Percentiles rank a stretch among this genome's conserved stretches.
These are phyloP conservation scores for Phalaenopsis hybrid DNA, from an alignment of 116 monocot species.

Conservation along the genomic window DNA sequence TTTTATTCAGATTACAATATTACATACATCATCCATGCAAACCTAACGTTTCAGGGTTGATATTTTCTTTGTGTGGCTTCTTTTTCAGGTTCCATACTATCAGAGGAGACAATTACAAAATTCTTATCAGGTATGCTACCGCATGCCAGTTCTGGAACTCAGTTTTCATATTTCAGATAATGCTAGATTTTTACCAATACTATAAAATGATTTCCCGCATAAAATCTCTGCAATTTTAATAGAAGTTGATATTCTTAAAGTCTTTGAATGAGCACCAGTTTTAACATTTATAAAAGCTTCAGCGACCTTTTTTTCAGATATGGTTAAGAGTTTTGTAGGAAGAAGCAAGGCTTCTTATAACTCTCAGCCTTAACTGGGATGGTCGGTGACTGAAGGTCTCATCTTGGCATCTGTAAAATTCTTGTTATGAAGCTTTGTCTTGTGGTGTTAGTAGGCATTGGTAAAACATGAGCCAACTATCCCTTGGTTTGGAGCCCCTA, in stretches of 20 bases:
- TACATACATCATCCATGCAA: background rate
- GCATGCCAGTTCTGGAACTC: background rate
- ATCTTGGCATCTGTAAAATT: background rate
- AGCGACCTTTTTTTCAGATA: background rate
- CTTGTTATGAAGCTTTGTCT: background rate
- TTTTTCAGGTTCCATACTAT: constrained; percentile 49
- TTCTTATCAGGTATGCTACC: constrained; percentile 55
- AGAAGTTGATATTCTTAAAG: background rate
- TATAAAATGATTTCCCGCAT: background rate
- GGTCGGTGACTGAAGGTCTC: background rate
- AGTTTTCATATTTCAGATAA: background rate
- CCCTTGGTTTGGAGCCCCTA: background rate
- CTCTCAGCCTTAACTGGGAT: background rate
- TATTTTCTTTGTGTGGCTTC: background rate
- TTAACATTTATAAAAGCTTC: background rate
- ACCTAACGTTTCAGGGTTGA: background rate
- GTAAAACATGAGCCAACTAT: background rate
- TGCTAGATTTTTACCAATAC: background rate
- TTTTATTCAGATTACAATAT: background rate
- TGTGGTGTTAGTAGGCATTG: background rate
- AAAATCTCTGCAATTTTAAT: background rate
- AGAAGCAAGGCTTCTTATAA: no score
- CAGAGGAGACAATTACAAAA: constrained; percentile 67
- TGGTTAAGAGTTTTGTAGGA: background rate
- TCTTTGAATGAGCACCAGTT: background rate